Conservation (phyloP, 2,329 filamentous ascomycete genomes). For the Aspergillus pseudotamarii region DNA sequence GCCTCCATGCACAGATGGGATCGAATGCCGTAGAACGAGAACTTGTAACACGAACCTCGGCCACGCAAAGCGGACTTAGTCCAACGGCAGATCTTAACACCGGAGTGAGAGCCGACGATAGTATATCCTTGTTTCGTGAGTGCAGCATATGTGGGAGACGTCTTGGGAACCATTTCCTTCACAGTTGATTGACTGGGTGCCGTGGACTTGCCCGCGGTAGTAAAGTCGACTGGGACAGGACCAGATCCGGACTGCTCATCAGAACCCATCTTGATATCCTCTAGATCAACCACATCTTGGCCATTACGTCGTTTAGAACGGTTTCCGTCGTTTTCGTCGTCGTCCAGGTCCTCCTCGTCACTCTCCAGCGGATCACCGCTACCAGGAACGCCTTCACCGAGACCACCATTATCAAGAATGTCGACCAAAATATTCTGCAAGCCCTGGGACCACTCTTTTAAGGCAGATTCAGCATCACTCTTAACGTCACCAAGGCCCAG, state of each 20-base stretch:
- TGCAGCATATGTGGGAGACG: conserved; percentile 83
- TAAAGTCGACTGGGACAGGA: conserved; percentile 82
- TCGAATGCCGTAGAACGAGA: conserved; percentile 93
- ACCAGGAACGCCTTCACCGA: conserved; percentile 71
- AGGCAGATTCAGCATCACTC: conserved; percentile 64
- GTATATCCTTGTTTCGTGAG: conserved; percentile 96
- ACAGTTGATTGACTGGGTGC: conserved; percentile 42
- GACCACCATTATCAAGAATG: conserved; percentile 52
- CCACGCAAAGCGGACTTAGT: conserved; percentile 95
- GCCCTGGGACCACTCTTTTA: conserved; percentile 78
- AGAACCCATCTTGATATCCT: conserved; percentile 68
- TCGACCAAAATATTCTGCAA: conserved; percentile 71
- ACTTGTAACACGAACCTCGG: conserved; percentile 96
- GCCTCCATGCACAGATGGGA: conserved; percentile 99
- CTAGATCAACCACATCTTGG: conserved; percentile 71
- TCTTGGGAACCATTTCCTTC: conserved; percentile 94
- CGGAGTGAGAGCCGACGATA: conserved; percentile 92
- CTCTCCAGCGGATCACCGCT: conserved; percentile 85
- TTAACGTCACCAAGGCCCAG: conserved; percentile 87
- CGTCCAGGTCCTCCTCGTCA: conserved; percentile 71
- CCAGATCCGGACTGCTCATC: conserved; percentile 29
- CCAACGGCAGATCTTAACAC: conserved; percentile 98
- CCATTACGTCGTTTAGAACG: conserved; percentile 47
- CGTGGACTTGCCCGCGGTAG: conserved; percentile 53
- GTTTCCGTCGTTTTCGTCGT: conserved; percentile 59